A percentile compares a stretch with the other conserved stretches of the same genome.
Conservation (phyloP, 208 protist genomes). For the Acanthamoeba polyphaga region DNA sequence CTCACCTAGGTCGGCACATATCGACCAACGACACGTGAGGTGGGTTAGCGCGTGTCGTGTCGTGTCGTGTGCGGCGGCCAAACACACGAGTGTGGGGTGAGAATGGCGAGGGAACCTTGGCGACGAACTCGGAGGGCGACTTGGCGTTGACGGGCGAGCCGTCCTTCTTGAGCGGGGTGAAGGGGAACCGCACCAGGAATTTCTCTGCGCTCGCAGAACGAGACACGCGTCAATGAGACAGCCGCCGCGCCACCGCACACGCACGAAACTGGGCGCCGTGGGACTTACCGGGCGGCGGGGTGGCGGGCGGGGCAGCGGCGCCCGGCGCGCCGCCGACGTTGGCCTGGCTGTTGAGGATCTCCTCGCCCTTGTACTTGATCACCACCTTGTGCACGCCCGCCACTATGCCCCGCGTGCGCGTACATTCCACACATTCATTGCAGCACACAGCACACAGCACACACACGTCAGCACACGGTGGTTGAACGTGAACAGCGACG, state of each 20-base stretch:
- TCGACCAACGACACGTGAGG: no score
- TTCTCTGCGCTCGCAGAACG: not conserved
- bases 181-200: slow-evolving; percentile 57
- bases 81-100: no score
- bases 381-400: slow-evolving; percentile 77
- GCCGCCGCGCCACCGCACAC: no score
- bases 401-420: not conserved
- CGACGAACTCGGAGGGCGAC: not conserved
- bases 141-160: slow-evolving; percentile 21
- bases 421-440: not conserved
- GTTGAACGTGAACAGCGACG: no score
- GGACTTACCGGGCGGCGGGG: not conserved
- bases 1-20: slow-evolving; percentile 1
- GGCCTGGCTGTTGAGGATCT: slow-evolving; percentile 48
- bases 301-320: not conserved
- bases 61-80: no score
- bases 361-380: slow-evolving; percentile 66
- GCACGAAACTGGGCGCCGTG: no score
- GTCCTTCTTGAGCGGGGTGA: slow-evolving; percentile 36
- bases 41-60: no score
- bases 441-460: no score
- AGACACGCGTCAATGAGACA: not conserved
- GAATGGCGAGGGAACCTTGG: not conserved
- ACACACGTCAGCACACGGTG: no score
- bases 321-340: not conserved